Evolutionary conservation across 352 stramenopile species (phyloP), one percentile per base, ranked within the genome.

Genomic region (Pythium chondricola): DNA sequence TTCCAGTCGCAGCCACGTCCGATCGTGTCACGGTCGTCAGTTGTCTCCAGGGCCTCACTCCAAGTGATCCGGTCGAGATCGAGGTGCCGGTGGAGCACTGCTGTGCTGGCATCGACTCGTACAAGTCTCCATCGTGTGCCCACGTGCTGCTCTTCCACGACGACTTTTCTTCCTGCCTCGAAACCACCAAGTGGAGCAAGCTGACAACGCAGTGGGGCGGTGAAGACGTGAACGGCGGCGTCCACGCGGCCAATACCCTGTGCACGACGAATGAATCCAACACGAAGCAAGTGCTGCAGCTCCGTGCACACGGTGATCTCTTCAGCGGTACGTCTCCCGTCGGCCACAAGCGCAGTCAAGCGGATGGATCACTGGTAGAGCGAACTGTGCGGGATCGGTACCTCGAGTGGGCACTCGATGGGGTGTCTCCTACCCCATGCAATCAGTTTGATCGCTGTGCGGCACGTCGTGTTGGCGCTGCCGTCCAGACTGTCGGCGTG

Each of bases 171-270:
- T 53, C 57, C 1, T 82, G 69, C 17, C 47, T 78, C 3, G 70
- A 77, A 13, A 26, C 47, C 2, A 58, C 42, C 3, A 82, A 79
- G 35, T 89, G 77, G 77, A 32, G 26, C 3, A 31, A 30, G 1
- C 2, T 71, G 4, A 85, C 72, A 5, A 71, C 53, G 18, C 77
- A 89, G 32, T 89, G 72, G 74, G 77, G 72, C 7, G 74, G 72
- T 0, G 48, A 46, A 13, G 65, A 83, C 6, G 66, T 82, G 3
- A 86, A 84, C 22, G 74, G 77, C n/a, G 74, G 77, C 1, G 77
- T 89, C 1, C 71, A 85, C 21, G 46, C 52, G 0, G 54, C 60
- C 30, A 89, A 89, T 42, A 64, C 83, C 1, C 50, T 58, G 0
- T 89, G 77, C 42, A 37, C 63, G 0, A 27, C 14, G 0, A 63